Percentiles rank a stretch among this genome's conserved stretches.
Conservation (phyloP, 495 filamentous ascomycete species). For the Aspergillus diversus region DNA sequence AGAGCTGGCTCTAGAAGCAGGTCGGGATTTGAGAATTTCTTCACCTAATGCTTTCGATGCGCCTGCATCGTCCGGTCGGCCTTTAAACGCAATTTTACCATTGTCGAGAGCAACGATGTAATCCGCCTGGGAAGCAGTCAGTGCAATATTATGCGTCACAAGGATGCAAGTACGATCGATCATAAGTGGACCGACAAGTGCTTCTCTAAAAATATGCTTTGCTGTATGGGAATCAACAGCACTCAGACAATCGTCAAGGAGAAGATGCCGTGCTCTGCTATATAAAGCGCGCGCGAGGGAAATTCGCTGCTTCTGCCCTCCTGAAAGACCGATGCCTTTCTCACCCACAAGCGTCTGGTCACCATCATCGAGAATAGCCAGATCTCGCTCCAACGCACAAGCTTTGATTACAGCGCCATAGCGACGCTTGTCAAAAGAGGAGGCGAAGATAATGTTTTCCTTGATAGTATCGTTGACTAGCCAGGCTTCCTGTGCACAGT, state of each 20-base stretch:
- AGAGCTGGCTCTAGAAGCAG: constrained; percentile 67
- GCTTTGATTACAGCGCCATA: constrained; percentile 89
- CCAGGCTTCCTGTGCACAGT: constrained; percentile 98
- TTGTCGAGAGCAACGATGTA: constrained; percentile 87
- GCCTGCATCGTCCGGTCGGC: constrained; percentile 74
- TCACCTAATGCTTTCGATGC: constrained; percentile 84
- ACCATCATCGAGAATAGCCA: constrained; percentile 89
- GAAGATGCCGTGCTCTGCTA: constrained; percentile 83
- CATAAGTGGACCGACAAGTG: constrained; percentile 91
- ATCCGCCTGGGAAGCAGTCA: constrained; percentile 77
- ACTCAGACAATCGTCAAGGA: constrained; percentile 95
- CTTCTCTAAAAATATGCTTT: constrained; percentile 96
- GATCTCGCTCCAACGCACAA: constrained; percentile 90
- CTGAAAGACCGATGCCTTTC: constrained; percentile 95
- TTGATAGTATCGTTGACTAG: constrained; percentile 95
- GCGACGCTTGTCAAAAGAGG: constrained; percentile 76
- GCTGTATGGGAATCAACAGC: constrained; percentile 99
- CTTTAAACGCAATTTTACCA: constrained; percentile 77
- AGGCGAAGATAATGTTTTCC: constrained; percentile 94
- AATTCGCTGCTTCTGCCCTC: constrained; percentile 97
- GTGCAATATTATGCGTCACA: constrained; percentile 91
- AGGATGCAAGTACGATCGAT: constrained; percentile 85
- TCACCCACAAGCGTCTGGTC: constrained; percentile 96
- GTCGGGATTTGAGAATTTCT: constrained; percentile 73
- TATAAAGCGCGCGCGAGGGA: constrained; percentile 94